phyloP scores from a whole-genome alignment of 495 filamentous ascomycete genomes.

The Podospora conica region DNA sequence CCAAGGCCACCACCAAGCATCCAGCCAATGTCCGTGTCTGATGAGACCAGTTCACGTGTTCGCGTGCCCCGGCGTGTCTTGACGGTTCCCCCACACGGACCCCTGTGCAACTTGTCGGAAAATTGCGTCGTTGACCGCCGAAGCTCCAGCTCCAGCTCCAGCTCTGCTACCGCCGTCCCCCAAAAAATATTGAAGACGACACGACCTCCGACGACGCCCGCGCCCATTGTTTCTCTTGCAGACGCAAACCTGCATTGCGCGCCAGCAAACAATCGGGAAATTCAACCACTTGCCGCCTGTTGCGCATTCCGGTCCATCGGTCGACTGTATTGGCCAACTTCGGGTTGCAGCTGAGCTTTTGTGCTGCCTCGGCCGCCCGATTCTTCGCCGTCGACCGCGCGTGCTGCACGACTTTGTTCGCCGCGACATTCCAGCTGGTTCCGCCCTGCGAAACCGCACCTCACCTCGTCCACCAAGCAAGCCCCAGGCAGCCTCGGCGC shows the following conservation, averaged over 20 bases:
- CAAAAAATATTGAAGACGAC: slow-evolving; percentile 3
- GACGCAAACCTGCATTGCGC: slow-evolving; percentile 14
- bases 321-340: neutral
- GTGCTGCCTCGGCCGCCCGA: neutral
- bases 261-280: slow-evolving; percentile 12
- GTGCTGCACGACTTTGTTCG: neutral
- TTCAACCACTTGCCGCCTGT: neutral
- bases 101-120: slow-evolving; percentile 20
- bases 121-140: slow-evolving; percentile 4
- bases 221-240: slow-evolving; percentile 4
- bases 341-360: neutral
- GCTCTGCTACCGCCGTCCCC: neutral
- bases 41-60: slow-evolving; percentile 23
- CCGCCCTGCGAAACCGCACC: neutral
- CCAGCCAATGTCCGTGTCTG: slow-evolving; percentile 4
- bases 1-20: slow-evolving; percentile 5
- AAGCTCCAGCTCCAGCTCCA: neutral
- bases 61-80: slow-evolving; percentile 27
- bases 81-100: slow-evolving; percentile 18
- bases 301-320: neutral
- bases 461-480: neutral
- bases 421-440: neutral
- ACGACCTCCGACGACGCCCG: neutral
- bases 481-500: neutral
- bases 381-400: neutral